phyloP scores from a whole-genome alignment of 108 stramenopile genomes.

The Cyclotella baltica region DNA sequence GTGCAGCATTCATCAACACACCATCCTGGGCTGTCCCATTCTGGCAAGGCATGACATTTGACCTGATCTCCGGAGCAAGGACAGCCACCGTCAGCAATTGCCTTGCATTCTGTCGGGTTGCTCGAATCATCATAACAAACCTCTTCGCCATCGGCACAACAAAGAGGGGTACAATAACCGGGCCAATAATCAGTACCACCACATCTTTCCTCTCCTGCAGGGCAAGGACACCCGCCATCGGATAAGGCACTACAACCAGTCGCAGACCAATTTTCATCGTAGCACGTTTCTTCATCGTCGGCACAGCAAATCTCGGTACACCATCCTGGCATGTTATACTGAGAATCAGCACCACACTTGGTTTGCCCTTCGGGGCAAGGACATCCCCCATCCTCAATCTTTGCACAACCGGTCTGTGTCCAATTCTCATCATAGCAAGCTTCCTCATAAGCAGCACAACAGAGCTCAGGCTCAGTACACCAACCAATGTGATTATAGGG shows the following conservation, averaged over 20 bases:
- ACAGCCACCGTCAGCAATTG: conserved; percentile 18
- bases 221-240: conserved; percentile 16
- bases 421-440: conserved; percentile 2
- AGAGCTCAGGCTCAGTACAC: conserved; percentile 1
- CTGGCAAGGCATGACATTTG: conserved; percentile 14
- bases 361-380: conserved; percentile 15
- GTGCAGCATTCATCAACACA: conserved; percentile 17
- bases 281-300: conserved; percentile 7
- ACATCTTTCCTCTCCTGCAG: conserved; percentile 17
- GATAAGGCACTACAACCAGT: background rate
- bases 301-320: conserved; percentile 16
- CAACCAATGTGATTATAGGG: background rate
- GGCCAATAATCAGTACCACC: background rate
- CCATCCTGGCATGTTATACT: background rate
- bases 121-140: background rate
- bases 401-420: background rate
- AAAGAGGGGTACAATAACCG: conserved; percentile 10
- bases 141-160: conserved; percentile 13
- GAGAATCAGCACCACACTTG: conserved; percentile 12
- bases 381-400: conserved; percentile 10
- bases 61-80: conserved; percentile 10
- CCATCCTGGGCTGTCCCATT: conserved; percentile 6
- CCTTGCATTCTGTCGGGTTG: background rate
- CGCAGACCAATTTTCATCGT: background rate
- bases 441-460: conserved; percentile 8